Evolutionary conservation across 2,329 filamentous ascomycete genomes (phyloP), one percentile per base, ranked within the genome.

Genomic region (Fusarium sp.): DNA sequence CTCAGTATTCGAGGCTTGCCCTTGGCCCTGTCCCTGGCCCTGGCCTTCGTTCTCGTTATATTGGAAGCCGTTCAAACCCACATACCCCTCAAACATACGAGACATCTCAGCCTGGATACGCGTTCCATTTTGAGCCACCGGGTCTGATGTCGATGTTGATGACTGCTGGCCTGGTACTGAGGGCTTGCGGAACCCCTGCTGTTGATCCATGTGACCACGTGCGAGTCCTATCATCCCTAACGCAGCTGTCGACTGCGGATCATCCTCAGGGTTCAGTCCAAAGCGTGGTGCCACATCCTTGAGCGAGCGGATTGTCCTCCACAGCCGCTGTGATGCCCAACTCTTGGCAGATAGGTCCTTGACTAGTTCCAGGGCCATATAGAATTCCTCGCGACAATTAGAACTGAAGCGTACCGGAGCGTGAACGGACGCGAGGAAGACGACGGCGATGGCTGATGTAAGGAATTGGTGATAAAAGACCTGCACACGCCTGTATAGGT

Each of bases 391-490:
- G 20, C 92, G 86, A 69, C 91, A 93, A 25, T 84, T 80, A 12
- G 86, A 82, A 72, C 89, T 91, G 77, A 94, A 94, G 27, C 89
- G 86, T 0, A 91, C 86, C 0, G 92, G 92, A 1, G 91, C 91
- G 74, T 94, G 92, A 5, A 91, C 91, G 1, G 91, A 91, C 2
- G 92, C 92, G 2, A 94, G 85, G 76, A 94, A 94, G 15, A 94
- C 83, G 5, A 93, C 91, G 1, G 91, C 90, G 22, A 94, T 88
- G 3, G 91, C 90, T 0, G 91, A 92, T 2, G 91, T 89, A 22
- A 94, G 84, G 74, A 94, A 94, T 73, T 94, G 92, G 78, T 94
- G 92, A 81, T 94, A 94, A 77, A 93, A 92, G 9, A 91, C 88
- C 79, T 94, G 92, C 54, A 92, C 87, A 34, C 85, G 87, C 38